These are phyloP conservation scores for Penicillium vulpinum DNA, from an alignment of 2,329 filamentous ascomycete genomes.

Conservation along the genomic window DNA sequence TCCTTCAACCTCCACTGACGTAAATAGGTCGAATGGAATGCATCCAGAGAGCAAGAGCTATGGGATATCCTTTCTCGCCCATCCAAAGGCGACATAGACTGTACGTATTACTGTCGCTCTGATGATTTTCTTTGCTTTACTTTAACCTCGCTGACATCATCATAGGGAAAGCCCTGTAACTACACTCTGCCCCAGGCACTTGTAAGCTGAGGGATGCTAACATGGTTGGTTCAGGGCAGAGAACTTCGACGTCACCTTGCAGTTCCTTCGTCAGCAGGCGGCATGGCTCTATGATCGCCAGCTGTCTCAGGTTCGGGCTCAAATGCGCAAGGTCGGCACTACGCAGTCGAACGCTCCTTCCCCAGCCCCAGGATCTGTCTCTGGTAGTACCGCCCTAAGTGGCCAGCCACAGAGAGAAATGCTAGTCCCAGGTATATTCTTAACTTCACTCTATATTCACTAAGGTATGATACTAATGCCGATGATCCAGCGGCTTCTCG, in stretches of 20 bases:
- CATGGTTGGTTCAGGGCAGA: slow-evolving; percentile 55
- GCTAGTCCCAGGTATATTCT: slow-evolving; percentile 32
- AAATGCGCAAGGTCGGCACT: slow-evolving; percentile 69
- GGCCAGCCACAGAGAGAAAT: slow-evolving; percentile 37
- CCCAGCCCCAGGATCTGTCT: slow-evolving; percentile 45
- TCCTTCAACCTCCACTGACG: slow-evolving; percentile 17
- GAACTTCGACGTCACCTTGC: slow-evolving; percentile 78
- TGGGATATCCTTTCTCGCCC: slow-evolving; percentile 88
- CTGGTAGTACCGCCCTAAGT: slow-evolving; percentile 43
- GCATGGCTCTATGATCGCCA: slow-evolving; percentile 92
- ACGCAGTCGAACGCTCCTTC: slow-evolving; percentile 45
- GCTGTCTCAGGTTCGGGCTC: slow-evolving; percentile 82
- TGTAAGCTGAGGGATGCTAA: slow-evolving; percentile 2
- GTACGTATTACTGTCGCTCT: slow-evolving; percentile 53
- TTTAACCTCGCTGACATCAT: slow-evolving; percentile 21
- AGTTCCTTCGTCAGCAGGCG: slow-evolving; percentile 89
- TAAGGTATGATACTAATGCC: background rate
- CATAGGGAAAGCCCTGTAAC: slow-evolving; percentile 73
- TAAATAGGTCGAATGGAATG: slow-evolving; percentile 79
- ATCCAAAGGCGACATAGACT: slow-evolving; percentile 81
- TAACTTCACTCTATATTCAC: background rate
- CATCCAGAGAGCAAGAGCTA: slow-evolving; percentile 78
- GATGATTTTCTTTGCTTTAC: background rate
- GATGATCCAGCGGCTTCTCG: slow-evolving; percentile 35
- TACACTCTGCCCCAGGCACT: background rate